These are phyloP conservation scores for Plicaturopsis crispa DNA, from an alignment of 768 basidiomycete genomes.

Conservation along the genomic window DNA sequence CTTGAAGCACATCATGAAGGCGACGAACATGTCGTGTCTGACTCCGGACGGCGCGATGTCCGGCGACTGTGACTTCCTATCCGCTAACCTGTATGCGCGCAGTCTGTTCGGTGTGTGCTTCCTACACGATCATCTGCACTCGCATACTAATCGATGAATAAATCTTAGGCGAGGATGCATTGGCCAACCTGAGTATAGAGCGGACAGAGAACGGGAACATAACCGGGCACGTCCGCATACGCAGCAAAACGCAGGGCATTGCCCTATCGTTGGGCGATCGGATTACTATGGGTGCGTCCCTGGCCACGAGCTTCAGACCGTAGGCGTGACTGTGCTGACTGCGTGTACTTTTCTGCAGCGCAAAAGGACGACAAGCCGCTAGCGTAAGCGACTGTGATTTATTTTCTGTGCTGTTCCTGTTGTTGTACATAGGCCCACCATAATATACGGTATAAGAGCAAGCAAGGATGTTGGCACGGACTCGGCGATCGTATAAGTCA, in stretches of 20 bases:
- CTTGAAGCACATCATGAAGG: constrained; percentile 90
- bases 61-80: constrained; percentile 95
- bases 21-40: constrained; percentile 96
- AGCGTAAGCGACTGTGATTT: constrained; percentile 7
- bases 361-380: constrained; percentile 35
- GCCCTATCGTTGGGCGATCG: constrained; percentile 90
- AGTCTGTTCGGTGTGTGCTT: constrained; percentile 79
- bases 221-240: constrained; percentile 90
- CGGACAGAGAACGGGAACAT: constrained; percentile 74
- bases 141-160: constrained; percentile 1
- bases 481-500: too few relatives aligned
- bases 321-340: background rate
- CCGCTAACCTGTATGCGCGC: constrained; percentile 93
- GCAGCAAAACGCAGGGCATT: constrained; percentile 97
- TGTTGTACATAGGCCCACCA: too few relatives aligned
- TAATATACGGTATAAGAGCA: too few relatives aligned
- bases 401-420: too few relatives aligned
- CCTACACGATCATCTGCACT: background rate
- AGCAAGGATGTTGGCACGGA: too few relatives aligned
- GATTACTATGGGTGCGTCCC: constrained; percentile 63
- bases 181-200: constrained; percentile 93
- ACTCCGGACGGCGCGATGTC: constrained; percentile 84
- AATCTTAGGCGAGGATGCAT: constrained; percentile 81
- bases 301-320: too few relatives aligned
- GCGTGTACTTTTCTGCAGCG: constrained; percentile 16